Evolutionary conservation across 495 filamentous ascomycete genomes (phyloP), one percentile per base, ranked within the genome.

Genomic region (Penicillium paxilli): DNA sequence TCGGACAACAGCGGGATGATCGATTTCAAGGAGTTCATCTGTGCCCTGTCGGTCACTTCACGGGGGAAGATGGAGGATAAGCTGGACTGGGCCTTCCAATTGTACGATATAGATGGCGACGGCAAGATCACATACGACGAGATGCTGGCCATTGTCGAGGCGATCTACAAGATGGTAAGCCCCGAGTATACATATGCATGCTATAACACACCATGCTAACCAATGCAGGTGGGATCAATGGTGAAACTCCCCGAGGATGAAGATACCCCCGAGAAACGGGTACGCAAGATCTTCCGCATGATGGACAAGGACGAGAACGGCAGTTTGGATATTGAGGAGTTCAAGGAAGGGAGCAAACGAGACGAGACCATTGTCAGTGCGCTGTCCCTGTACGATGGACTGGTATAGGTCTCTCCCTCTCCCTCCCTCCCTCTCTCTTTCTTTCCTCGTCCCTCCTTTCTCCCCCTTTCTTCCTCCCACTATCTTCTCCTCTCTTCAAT

Each of bases 291-390:
- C 71, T 98, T 98, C 78, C 85, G 89, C 62, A 97, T 98, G 94
- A 98, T 98, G 94, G 94, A 98, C 77, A 98, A 98, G 78, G 94
- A 98, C 67, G 92, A 98, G 78, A 97, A 98, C 65, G 88, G 92
- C 53, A 91, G 86, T 66, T 75, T 96, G 47, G 87, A 94, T 72
- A 90, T 96, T 81, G 86, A 92, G 46, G 94, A 98, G 71, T 98
- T 98, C 80, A 98, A 97, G 73, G 94, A 98, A 73, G 94, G 95
- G 63, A 96, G 91, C 74, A 95, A 97, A 79, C 90, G 92, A 33
- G 94, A 98, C 70, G 93, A 96, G 73, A 98, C 95, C n/a, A 98
- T 98, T 67, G 94, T 98, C 33, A 96, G 91, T 42, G 94, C 95
- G 11, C 78, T 98, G 60, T 96, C 92, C 47, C 80, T 98, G 52